Conservation (phyloP, 805 yeast genomes). For the Wickerhamiella kazuoi region DNA sequence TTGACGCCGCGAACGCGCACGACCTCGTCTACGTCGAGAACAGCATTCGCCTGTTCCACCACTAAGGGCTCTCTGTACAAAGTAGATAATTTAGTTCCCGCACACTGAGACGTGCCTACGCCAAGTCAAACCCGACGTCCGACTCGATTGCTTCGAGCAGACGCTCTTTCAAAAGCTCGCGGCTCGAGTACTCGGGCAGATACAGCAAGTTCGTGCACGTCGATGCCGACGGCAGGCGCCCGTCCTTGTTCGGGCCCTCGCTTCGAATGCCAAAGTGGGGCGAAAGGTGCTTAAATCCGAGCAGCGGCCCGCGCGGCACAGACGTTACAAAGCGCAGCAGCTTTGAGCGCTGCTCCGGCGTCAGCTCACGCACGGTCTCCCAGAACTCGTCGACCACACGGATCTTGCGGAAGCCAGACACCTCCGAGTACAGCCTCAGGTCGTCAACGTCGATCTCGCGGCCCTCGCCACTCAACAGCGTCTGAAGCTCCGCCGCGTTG, state of each 20-base stretch:
- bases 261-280: slow-evolving; percentile 73
- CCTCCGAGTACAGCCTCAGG: slow-evolving; percentile 40
- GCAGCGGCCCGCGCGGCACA: slow-evolving; percentile 75
- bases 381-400: slow-evolving; percentile 51
- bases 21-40: slow-evolving; percentile 88
- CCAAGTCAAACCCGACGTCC: slow-evolving; percentile 72
- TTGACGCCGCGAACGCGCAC: slow-evolving; percentile 85
- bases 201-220: slow-evolving; percentile 83
- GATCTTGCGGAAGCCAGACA: slow-evolving; percentile 45
- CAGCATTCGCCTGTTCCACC: slow-evolving; percentile 96
- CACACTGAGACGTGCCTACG: slow-evolving; percentile 47
- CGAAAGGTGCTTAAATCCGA: slow-evolving; percentile 57
- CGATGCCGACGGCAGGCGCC: slow-evolving; percentile 71
- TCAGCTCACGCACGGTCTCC: slow-evolving; percentile 56
- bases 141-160: slow-evolving; percentile 62
- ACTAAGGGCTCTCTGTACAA: slow-evolving; percentile 30
- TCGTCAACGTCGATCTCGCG: slow-evolving; percentile 55
- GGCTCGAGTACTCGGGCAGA: slow-evolving; percentile 64
- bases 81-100: slow-evolving; percentile 74
- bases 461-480: slow-evolving; percentile 66
- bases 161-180: slow-evolving; percentile 38
- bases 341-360: slow-evolving; percentile 39
- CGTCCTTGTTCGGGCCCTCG: slow-evolving; percentile 33
- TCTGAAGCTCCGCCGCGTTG: slow-evolving; percentile 66
- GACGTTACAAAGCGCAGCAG: slow-evolving; percentile 82